Base-by-base conservation (phyloP, 2,329 filamentous ascomycete genomes). In the Beauveria medogensis region DNA sequence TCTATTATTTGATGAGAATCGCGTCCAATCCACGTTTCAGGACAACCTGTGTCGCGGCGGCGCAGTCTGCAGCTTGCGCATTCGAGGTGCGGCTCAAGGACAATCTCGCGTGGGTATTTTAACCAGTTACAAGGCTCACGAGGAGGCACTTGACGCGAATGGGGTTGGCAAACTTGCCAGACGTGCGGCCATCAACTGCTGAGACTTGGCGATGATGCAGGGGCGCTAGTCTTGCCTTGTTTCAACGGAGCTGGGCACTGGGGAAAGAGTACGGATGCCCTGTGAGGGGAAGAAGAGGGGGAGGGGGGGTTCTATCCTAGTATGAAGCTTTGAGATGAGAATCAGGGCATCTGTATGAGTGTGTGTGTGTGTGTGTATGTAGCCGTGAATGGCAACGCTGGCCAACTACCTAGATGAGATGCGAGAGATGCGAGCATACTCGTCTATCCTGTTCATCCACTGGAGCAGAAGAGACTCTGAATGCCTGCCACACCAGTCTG, bases 201-300 rank as follows among this genome's bases (percentile, higher is more conserved):
- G 43, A 37, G 28, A 22, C 54, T 22, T 58, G 44, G 9, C 46
- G 55, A 43, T 51, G 44, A 24, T 30, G 34, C 48, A 59, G 26
- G 47, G 44, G 46, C 26, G 20, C 56, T 59, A 59, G 56, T 44
- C 40, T 59, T 48, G 56, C 56, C 56, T 20, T 53, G 56, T 59
- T 59, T 59, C 37, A 26, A 46, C 26, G 18, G 40, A 59, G 56
- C 56, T 57, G 54, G 54, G 41, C 34, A 37, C 41, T 51, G 40
- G 37, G 22, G 22, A 43, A 24, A 59, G 20, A 24, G 5, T n/a
- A 30, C 24, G 22, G 43, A 20, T 46, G n/a, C 43, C n/a, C 4
- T 44, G 43, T 20, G 10, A 14, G 30, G 10, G 30, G 12, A 34
- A 44, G 43, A 44, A 3, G 44, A 20, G 2, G 6, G 34, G 28